phyloP scores from a whole-genome alignment of 148 eudicot species.

The Oxyria digyna region DNA sequence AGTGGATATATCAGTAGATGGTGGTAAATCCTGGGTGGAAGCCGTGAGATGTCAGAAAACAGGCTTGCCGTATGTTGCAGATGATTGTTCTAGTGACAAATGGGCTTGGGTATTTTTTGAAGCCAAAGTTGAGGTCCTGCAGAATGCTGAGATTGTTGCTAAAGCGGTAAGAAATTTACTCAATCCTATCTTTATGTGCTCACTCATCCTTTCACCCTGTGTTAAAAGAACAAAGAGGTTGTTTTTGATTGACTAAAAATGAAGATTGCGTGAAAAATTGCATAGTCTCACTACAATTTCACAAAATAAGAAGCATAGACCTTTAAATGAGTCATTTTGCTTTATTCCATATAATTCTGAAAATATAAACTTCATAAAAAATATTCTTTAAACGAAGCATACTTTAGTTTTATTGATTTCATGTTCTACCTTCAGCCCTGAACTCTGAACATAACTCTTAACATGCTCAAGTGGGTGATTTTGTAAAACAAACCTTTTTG shows the following conservation, averaged over 20 bases:
- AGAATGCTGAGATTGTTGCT: conserved; percentile 66
- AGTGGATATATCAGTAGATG: conserved; percentile 78
- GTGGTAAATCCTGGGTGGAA: conserved; percentile 91
- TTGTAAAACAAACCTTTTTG: too few species aligned
- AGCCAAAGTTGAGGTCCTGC: conserved; percentile 41
- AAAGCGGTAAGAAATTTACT: conserved; percentile 63
- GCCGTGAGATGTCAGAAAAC: conserved; percentile 73
- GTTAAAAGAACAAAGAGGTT: too few species aligned
- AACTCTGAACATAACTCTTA: not conserved
- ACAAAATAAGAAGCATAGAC: too few species aligned
- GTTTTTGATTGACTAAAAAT: too few species aligned
- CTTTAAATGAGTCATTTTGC: too few species aligned
- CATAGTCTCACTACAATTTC: too few species aligned
- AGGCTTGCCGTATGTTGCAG: conserved; percentile 53
- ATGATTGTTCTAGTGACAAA: conserved; percentile 51
- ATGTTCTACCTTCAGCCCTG: not conserved
- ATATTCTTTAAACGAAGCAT: too few species aligned
- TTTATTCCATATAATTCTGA: too few species aligned
- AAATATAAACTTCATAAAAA: too few species aligned
- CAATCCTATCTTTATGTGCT: not conserved
- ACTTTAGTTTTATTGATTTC: not conserved
- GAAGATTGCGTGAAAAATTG: too few species aligned
- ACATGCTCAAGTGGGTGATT: too few species aligned
- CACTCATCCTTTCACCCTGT: too few species aligned
- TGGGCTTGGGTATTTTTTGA: conserved; percentile 98